Conservation (phyloP, 169 alveolate species). For the Plasmodium inui region DNA sequence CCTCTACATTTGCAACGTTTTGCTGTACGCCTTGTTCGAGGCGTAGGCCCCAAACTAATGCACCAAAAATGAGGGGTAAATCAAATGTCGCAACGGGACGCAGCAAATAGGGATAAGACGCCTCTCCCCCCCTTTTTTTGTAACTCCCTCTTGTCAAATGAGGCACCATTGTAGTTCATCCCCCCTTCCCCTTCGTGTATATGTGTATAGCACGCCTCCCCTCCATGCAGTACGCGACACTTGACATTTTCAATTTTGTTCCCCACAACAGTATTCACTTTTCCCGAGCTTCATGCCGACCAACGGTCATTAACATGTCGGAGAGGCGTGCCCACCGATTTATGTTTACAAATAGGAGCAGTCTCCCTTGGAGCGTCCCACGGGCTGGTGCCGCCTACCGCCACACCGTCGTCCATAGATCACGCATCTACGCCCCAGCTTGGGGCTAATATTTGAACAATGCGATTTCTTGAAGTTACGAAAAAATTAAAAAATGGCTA, state of each 20-base stretch:
- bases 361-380: background rate
- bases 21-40: constrained; percentile 69
- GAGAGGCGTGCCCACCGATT: background rate
- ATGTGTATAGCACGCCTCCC: background rate
- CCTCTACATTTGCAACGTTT: constrained; percentile 58
- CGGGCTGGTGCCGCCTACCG: background rate
- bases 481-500: background rate
- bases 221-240: background rate
- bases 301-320: background rate
- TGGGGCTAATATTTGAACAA: background rate
- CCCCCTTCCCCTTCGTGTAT: background rate
- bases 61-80: background rate
- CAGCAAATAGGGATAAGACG: background rate
- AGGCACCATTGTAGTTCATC: background rate
- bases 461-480: background rate
- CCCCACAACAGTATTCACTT: background rate
- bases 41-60: constrained; percentile 6
- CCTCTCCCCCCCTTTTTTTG: background rate
- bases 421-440: background rate
- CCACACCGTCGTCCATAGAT: background rate
- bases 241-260: constrained; percentile 3
- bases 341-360: background rate
- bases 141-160: background rate
- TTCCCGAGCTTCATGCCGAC: background rate
- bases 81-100: background rate